A percentile compares a stretch with the other conserved stretches of the same genome.
phyloP scores from a whole-genome alignment of 768 basidiomycete species.

The Boletus sp. region DNA sequence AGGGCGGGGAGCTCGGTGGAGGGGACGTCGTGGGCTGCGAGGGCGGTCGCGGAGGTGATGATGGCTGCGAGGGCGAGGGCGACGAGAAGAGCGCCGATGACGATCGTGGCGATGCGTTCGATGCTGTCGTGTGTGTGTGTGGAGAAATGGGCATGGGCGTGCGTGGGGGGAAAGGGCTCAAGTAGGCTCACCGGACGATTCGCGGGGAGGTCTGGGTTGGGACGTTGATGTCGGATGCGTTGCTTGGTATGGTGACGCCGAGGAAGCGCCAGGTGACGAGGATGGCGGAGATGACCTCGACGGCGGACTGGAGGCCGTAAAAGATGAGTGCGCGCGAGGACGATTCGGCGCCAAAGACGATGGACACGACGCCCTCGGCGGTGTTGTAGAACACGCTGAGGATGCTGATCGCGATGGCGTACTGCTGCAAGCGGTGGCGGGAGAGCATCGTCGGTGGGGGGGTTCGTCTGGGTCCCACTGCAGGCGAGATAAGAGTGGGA shows the following conservation, averaged over 20 bases:
- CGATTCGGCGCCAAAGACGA: slow-evolving; percentile 42
- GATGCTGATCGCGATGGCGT: slow-evolving; percentile 42
- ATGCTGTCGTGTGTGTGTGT: slow-evolving; percentile 28
- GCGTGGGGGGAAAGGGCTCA: too few species aligned
- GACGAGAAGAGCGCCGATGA: slow-evolving; percentile 37
- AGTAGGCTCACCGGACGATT: slow-evolving; percentile 17
- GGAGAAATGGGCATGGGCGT: too few species aligned
- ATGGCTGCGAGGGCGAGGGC: slow-evolving; percentile 37
- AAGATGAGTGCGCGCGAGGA: slow-evolving; percentile 43
- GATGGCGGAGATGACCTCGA: slow-evolving; percentile 43
- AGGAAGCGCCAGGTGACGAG: slow-evolving; percentile 46
- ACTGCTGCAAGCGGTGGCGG: slow-evolving; percentile 25
- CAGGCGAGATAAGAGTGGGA: neutral
- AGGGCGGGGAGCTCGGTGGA: slow-evolving; percentile 38
- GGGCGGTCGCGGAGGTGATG: slow-evolving; percentile 32
- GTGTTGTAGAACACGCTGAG: slow-evolving; percentile 38
- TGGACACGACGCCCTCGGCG: slow-evolving; percentile 42
- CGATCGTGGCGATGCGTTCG: slow-evolving; percentile 35
- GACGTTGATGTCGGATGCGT: slow-evolving; percentile 24
- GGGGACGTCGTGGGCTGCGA: slow-evolving; percentile 35
- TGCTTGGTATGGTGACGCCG: slow-evolving; percentile 31
- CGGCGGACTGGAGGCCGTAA: slow-evolving; percentile 46
- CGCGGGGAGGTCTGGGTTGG: neutral
- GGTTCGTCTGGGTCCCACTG: too few species aligned
- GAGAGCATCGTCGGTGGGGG: slow-evolving; percentile 15